phyloP scores from a whole-genome alignment of 768 basidiomycete species.

The Suillus cothurnatus region DNA sequence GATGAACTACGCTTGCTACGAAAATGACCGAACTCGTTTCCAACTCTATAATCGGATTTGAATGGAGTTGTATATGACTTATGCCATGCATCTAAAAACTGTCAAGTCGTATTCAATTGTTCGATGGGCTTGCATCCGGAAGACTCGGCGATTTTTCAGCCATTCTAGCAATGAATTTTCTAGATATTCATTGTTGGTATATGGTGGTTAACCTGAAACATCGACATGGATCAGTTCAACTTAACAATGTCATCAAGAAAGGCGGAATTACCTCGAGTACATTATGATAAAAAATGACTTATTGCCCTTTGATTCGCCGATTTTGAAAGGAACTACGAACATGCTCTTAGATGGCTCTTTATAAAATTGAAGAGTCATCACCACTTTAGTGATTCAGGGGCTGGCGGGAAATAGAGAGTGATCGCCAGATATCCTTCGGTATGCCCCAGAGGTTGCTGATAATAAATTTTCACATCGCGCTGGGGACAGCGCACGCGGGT shows the following conservation, averaged over 20 bases:
- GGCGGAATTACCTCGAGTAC: neutral
- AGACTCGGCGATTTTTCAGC: neutral
- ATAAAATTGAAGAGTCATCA: neutral
- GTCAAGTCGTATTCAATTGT: neutral
- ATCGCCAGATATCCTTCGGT: neutral
- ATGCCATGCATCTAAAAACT: neutral
- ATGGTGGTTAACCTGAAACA: neutral
- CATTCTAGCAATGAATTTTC: neutral
- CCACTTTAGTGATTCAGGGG: neutral
- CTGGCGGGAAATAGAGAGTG: neutral
- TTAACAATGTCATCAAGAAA: neutral
- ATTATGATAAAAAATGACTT: conserved; percentile 94
- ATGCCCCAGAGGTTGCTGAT: neutral
- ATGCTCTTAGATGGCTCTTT: neutral
- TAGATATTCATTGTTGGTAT: neutral
- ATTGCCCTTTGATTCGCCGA: conserved; percentile 95
- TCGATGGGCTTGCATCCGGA: neutral
- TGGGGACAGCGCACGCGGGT: neutral
- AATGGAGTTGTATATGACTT: neutral
- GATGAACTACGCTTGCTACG: neutral
- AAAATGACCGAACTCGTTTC: neutral
- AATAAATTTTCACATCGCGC: neutral
- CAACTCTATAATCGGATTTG: neutral
- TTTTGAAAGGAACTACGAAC: conserved; percentile 95
- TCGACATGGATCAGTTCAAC: neutral